Evolutionary conservation across 2,329 filamentous ascomycete species (phyloP), one percentile per base, ranked within the genome.

Genomic region (Emydomyces testavorans): DNA sequence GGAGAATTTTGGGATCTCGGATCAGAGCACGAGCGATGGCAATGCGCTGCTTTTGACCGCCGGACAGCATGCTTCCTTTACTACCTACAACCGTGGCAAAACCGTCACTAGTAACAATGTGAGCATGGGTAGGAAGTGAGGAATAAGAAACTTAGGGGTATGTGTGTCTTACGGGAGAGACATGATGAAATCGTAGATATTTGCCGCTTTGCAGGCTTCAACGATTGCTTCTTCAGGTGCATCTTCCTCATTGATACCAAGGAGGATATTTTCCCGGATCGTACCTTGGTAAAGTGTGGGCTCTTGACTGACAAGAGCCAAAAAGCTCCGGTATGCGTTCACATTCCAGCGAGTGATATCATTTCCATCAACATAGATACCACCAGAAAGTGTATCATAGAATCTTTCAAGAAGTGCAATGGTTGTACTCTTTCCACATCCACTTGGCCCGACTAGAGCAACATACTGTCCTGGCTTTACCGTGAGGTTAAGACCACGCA

Each of bases 211-310:
- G 71, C 88, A 94, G 1, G 85, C 89, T 58, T 80, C 77, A 47
- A 84, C 75, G 44, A 96, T 74, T 1, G 76, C 76, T 49, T 82
- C 79, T 50, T 95, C 87, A 0, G 78, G 66, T 0, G 92, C 76
- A 23, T 80, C 72, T 4, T 82, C 77, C 10, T 74, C 70, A 6
- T 83, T 71, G 32, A 79, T 79, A 37, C 88, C 87, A 1, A 96
- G 76, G 4, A 94, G 68, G 53, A 96, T 87, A 62, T 96, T 96
- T 28, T 96, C 89, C 55, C 76, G 78, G 58, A 98, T 86, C 0
- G 83, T 89, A 36, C 90, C 92, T 64, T 94, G 88, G 67, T 95
- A 98, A 0, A 98, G 70, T 0, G 90, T 94, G 0, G 92, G 90
- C 63, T 96, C 92, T 62, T 96, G 92, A 28, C 83, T 88, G 11